phyloP scores from a whole-genome alignment of 305 asterid genomes.

The Rubia peregrina region DNA sequence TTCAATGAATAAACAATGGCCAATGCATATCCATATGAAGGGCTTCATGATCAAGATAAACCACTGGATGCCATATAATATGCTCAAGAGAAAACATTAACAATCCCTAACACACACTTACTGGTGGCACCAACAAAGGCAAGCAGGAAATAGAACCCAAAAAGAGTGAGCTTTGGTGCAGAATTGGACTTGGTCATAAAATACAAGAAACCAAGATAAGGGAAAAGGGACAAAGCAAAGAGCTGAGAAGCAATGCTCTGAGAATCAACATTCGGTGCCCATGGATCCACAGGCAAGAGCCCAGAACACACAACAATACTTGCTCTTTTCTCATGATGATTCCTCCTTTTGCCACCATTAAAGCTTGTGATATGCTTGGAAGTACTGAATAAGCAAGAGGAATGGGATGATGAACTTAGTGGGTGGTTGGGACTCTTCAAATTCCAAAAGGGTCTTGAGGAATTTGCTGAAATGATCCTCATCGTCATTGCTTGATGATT shows the following conservation, averaged over 20 bases:
- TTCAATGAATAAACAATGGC: neutral
- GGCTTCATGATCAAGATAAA: neutral
- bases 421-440: slow-evolving; percentile 18
- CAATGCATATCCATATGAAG: neutral
- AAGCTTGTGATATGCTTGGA: slow-evolving; percentile 19
- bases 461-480: slow-evolving; percentile 2
- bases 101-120: slow-evolving; percentile 24
- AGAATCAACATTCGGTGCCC: slow-evolving; percentile 81
- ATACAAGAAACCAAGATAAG: slow-evolving; percentile 62
- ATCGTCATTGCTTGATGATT: neutral
- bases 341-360: slow-evolving; percentile 12
- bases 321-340: slow-evolving; percentile 13
- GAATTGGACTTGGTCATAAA: slow-evolving; percentile 72
- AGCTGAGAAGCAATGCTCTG: slow-evolving; percentile 68
- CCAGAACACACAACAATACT: slow-evolving; percentile 33
- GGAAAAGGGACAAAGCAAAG: slow-evolving; percentile 66
- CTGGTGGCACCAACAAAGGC: slow-evolving; percentile 86
- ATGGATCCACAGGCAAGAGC: slow-evolving; percentile 64
- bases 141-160: slow-evolving; percentile 87
- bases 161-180: slow-evolving; percentile 73
- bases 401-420: slow-evolving; percentile 21
- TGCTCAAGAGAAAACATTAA: neutral
- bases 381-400: slow-evolving; percentile 16
- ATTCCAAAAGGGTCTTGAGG: slow-evolving; percentile 24
- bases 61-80: neutral